phyloP scores from a whole-genome alignment of 1,284 basidiomycete genomes.

The Anthracocystis setariae region DNA sequence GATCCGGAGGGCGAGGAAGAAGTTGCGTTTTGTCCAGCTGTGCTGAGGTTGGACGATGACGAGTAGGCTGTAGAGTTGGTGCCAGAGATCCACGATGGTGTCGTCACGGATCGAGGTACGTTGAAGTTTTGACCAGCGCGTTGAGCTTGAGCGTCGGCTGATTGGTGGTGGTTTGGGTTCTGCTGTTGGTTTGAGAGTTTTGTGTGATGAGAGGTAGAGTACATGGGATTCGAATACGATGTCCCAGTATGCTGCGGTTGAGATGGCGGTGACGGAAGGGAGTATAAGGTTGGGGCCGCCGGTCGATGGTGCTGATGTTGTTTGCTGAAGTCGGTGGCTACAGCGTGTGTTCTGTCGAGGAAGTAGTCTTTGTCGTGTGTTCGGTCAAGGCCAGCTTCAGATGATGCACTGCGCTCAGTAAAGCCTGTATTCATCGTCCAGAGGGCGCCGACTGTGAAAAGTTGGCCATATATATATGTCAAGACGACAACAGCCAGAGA shows the following conservation, averaged over 20 bases:
- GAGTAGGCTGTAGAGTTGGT: slow-evolving; percentile 6
- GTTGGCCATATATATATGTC: slow-evolving; percentile 8
- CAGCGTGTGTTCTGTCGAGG: background rate
- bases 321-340: slow-evolving; percentile 1
- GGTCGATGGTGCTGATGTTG: slow-evolving; percentile 4
- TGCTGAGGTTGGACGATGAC: slow-evolving; percentile 4
- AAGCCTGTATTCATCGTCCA: slow-evolving; percentile 33
- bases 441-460: background rate
- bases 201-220: slow-evolving; percentile 11
- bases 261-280: background rate
- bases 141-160: background rate
- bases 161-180: slow-evolving; percentile 6
- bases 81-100: slow-evolving; percentile 23
- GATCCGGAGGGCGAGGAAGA: slow-evolving; percentile 31
- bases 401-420: slow-evolving; percentile 9
- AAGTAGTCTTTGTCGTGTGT: slow-evolving; percentile 2
- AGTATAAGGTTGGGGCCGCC: background rate
- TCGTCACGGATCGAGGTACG: slow-evolving; percentile 20
- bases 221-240: slow-evolving; percentile 10
- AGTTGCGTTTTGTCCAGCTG: slow-evolving; percentile 5
- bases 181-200: slow-evolving; percentile 10
- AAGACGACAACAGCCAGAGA: background rate
- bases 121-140: slow-evolving; percentile 10
- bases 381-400: slow-evolving; percentile 5
- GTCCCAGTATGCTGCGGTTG: slow-evolving; percentile 2